Percentiles rank a stretch among this genome's conserved stretches.
Conservation (phyloP, 1,284 basidiomycete species). For the Fomitopsis betulina region DNA sequence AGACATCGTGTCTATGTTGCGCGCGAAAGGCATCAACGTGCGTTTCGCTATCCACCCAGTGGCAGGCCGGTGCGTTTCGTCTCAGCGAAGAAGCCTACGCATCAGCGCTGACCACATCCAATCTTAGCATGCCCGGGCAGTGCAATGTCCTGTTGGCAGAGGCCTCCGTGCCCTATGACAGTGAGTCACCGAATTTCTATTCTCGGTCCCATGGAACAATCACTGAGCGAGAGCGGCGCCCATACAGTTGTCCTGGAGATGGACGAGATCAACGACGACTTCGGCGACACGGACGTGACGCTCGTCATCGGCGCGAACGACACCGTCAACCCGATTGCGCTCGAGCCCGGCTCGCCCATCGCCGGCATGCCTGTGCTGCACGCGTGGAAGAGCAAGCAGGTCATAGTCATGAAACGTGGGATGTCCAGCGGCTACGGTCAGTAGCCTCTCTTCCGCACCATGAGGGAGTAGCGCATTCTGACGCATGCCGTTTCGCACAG, state of each 20-base stretch:
- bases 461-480: neutral
- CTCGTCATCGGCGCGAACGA: constrained; percentile 88
- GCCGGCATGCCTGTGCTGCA: constrained; percentile 88
- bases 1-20: constrained; percentile 70
- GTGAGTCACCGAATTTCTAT: constrained; percentile 45
- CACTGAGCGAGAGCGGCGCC: neutral
- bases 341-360: constrained; percentile 81
- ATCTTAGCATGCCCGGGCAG: constrained; percentile 75
- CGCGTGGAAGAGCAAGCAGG: constrained; percentile 88
- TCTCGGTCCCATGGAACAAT: neutral
- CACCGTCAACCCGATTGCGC: constrained; percentile 84
- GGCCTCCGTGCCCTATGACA: constrained; percentile 85
- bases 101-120: neutral
- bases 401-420: constrained; percentile 86
- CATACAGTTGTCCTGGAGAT: constrained; percentile 76
- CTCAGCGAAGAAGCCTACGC: too few species aligned
- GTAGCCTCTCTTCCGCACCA: constrained; percentile 16
- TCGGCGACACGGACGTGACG: constrained; percentile 78
- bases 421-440: constrained; percentile 79
- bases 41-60: constrained; percentile 43
- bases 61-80: constrained; percentile 27
- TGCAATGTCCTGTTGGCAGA: constrained; percentile 85
- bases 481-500: constrained; percentile 31
- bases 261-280: constrained; percentile 91
- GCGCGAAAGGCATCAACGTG: constrained; percentile 70